Conservation (phyloP, 2,329 filamentous ascomycete genomes). For the Phaeosphaeriaceae sp. region DNA sequence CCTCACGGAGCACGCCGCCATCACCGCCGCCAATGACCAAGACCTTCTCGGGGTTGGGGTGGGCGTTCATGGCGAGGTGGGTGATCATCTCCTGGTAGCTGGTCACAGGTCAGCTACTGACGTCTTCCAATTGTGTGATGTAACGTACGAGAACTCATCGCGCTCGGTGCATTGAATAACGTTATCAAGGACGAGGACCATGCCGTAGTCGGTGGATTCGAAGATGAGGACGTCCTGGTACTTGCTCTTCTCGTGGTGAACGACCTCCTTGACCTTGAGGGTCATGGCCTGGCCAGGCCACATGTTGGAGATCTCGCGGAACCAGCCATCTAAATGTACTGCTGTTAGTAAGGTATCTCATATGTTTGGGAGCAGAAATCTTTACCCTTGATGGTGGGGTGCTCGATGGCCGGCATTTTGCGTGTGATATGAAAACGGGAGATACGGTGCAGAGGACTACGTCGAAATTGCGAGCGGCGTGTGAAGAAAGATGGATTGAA, state of each 20-base stretch:
- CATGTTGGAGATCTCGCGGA: constrained; percentile 98
- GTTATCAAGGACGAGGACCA: constrained; percentile 95
- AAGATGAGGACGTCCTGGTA: constrained; percentile 99
- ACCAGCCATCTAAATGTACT: constrained; percentile 86
- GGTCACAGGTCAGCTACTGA: constrained; percentile 22
- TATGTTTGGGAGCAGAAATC: background rate
- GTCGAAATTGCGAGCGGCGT: background rate
- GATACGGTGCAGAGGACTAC: constrained; percentile 2
- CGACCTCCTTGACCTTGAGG: constrained; percentile 84
- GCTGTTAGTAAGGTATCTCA: background rate
- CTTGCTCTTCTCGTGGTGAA: constrained; percentile 99
- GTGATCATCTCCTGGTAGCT: constrained; percentile 99
- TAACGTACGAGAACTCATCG: constrained; percentile 85
- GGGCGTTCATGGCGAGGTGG: constrained; percentile 96
- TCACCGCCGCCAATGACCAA: constrained; percentile 98
- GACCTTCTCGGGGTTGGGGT: constrained; percentile 98
- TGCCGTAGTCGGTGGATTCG: constrained; percentile 96
- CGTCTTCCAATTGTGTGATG: background rate
- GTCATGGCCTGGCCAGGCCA: constrained; percentile 99
- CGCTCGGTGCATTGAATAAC: constrained; percentile 99
- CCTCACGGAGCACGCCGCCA: constrained; percentile 95
- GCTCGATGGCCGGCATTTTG: constrained; percentile 71
- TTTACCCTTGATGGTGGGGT: constrained; percentile 78
- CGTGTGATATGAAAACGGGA: constrained; percentile 7
- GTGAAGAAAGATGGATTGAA: constrained; percentile 16